Evolutionary conservation across 129 eudicot genomes (phyloP), one percentile per base, ranked within the genome.

Genomic region (Escallonia herrerae): DNA sequence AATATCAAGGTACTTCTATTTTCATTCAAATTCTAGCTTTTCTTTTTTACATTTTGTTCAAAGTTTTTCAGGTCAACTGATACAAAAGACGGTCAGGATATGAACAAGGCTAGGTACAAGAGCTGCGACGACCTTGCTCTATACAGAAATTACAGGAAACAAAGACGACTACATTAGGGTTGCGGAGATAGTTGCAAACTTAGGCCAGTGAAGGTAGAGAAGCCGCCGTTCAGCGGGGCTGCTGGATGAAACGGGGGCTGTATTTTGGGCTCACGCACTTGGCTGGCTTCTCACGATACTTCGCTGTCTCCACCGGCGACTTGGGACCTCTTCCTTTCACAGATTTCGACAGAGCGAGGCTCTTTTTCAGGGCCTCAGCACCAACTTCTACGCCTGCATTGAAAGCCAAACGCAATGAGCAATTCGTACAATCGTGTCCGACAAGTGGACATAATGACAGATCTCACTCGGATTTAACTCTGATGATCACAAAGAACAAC

Each of bases 231-330:
- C 74, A 89, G 43, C 96, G 95, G 5, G 96, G 95, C 75, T 89
- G 96, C 77, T 89, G 90, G 71, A 89, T 89, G 79, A 82, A 84
- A 15, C 87, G 87, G 55, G 60, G 39, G 72, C 80, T 76, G 74
- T 43, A 59, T 66, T 75, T 90, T 5, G 88, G 90, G 80, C 84
- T 83, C 13, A 83, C 74, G 5, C 75, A 43, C 77, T 90, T 90
- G n/a, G 95, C 90, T n/a, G 97, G 95, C 70, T 90, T 90, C 69
- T 90, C 96, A 80, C 82, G 71, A 50, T 77, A 65, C 77, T 79
- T 84, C 39, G 85, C 75, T 11, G 72, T 66, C 64, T 77, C 90
- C 65, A 78, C 66, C 0, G 84, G 81, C 7, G 82, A 81, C 68
- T 64, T 86, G 45, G 74, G 82, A 2, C 62, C 52, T 64, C 73